Evolutionary conservation across 129 eudicot species (phyloP), one percentile per base, ranked within the genome.

Genomic region (Flaveria bidentis): DNA sequence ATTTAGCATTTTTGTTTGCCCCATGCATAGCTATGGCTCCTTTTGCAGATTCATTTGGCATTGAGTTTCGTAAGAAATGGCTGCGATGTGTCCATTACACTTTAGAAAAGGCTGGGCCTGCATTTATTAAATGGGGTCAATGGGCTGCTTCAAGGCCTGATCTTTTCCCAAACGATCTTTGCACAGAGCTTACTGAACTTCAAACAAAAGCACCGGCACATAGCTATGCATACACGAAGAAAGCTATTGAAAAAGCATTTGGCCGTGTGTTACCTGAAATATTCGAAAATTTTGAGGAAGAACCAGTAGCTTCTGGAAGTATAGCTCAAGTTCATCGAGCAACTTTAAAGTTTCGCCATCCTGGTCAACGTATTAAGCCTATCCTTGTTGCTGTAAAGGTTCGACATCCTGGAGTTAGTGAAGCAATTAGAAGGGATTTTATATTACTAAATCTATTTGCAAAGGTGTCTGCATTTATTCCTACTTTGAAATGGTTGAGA

Each of bases 71-170:
- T 57, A 91, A 81, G 50, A 63, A 70, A 60, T 94, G 98, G 98
- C 86, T 91, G 44, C 90, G 71, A 47, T 75, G 81, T 79, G 88
- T 94, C 33, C 97, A 86, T 67, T 42, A 55, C 44, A 91, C 98
- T 13, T 71, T 94, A 75, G 97, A 94, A 76, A 88, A 72, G 42
- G 96, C 97, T 0, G 98, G 98, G 36, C 98, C 97, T 0, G 98
- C 98, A 56, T 94, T 94, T 75, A 94, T 94, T 45, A 94, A 94
- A 75, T 94, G 98, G 98, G 98, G 98, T 64, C 97, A 93, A 73
- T 93, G 98, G 98, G 98, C 98, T 20, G 97, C 98, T 17, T 86
- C 98, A 64, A 87, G 98, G 78, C 98, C 98, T 14, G 98, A 93
- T 85, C 89, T 93, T 30, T 93, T 93, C 55, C 93, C 97, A 10